phyloP scores from a whole-genome alignment of 805 yeast genomes.

The Clavispora fructus region DNA sequence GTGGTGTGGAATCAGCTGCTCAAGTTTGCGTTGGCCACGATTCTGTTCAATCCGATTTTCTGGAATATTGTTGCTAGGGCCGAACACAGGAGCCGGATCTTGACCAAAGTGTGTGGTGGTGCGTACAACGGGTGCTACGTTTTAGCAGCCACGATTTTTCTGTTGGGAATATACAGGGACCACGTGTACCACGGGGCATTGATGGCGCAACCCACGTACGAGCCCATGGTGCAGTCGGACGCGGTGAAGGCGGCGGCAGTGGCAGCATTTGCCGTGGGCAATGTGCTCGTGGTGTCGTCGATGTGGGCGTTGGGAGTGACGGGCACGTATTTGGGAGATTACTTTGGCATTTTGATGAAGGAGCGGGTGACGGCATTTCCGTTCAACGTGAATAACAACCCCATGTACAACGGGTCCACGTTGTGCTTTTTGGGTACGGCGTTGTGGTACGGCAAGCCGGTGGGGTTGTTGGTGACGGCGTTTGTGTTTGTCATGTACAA shows the following conservation, averaged over 20 bases:
- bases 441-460: conserved; percentile 81
- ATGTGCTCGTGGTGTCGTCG: conserved; percentile 71
- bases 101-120: conserved; percentile 72
- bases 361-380: conserved; percentile 90
- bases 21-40: conserved; percentile 49
- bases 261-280: conserved; percentile 59
- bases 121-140: conserved; percentile 74
- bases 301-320: conserved; percentile 94
- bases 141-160: conserved; percentile 77
- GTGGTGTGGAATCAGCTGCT: conserved; percentile 11
- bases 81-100: conserved; percentile 71
- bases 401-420: conserved; percentile 95
- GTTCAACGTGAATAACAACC: conserved; percentile 84
- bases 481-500: conserved; percentile 78
- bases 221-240: conserved; percentile 39
- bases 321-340: conserved; percentile 95
- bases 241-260: conserved; percentile 49
- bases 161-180: conserved; percentile 81
- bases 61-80: conserved; percentile 92
- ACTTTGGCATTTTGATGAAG: conserved; percentile 92
- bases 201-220: conserved; percentile 61
- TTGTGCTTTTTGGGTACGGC: conserved; percentile 89
- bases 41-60: conserved; percentile 88
- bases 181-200: conserved; percentile 68
- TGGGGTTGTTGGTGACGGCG: conserved; percentile 70